Base-by-base conservation (phyloP, 805 yeast species). In the Vanderwaltozyma tropicalis region DNA sequence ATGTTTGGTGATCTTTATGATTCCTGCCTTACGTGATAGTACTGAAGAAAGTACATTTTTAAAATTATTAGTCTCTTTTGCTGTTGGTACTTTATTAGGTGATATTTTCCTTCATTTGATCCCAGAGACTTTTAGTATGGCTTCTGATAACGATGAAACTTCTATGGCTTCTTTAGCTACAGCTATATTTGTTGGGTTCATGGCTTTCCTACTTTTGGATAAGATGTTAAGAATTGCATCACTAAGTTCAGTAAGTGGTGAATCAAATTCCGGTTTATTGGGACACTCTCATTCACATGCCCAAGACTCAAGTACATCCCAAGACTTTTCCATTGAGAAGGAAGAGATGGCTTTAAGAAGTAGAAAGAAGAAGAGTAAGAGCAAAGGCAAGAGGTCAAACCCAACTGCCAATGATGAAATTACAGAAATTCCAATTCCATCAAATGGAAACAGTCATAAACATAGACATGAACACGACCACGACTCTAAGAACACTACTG, bases 11-110 rank as follows among this genome's bases (percentile, higher is more conserved):
- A 57, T 79, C 17, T 71, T 72, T 0, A 53, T 72, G 45, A 68
- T 78, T 25, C 85, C 86, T 5, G 68, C 78, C 0, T 40, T 49
- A n/a, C 40, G 37, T 20, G 34, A 31, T 10, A 34, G 30, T n/a
- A 31, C 36, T 22, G 41, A 37, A 24, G 37, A 29, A 30, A 34
- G 42, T 32, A n/a, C 30, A 13, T 16, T 44, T 24, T 59, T 79
- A 27, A 64, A 75, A 9, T 52, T 72, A 19, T 56, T 81, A 39
- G 83, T 80, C 1, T 66, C 84, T 32, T 80, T 82, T 61, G 88
- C 89, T 12, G 70, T 77, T 34, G 92, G 92, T 32, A 83, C 88
- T 1, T 61, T 82, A 28, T 59, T 82, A 26, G 89, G 89, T 32
- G 89, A 81, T 52, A 76, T 80, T 1, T 78, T 82, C 44, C 54